phyloP scores from a whole-genome alignment of 1,139 yeast genomes.

The Pneumocystis wakefieldiae region DNA sequence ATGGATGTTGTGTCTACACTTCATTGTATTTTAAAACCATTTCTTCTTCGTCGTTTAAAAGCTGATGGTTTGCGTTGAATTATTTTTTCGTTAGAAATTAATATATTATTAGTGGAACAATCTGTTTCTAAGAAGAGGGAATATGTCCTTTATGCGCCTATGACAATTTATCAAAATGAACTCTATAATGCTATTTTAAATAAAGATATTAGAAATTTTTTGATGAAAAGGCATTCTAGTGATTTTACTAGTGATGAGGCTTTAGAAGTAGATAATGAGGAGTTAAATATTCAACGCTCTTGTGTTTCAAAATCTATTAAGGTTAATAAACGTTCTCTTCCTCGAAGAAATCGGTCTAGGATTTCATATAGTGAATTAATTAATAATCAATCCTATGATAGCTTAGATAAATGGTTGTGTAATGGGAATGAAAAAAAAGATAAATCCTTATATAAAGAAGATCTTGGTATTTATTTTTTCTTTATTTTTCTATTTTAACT shows the following conservation, averaged over 20 bases:
- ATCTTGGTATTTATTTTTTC: background rate
- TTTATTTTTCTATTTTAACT: background rate
- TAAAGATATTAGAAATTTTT: conserved; percentile 25
- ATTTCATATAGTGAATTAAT: background rate
- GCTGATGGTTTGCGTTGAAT: conserved; percentile 25
- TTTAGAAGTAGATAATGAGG: conserved; percentile 1
- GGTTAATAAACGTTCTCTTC: background rate
- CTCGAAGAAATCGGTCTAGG: background rate
- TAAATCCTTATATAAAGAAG: background rate
- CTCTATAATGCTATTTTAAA: conserved; percentile 49
- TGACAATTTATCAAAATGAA: conserved; percentile 46
- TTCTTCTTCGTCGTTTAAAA: conserved; percentile 66
- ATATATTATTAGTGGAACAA: conserved; percentile 35
- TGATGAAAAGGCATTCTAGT: conserved; percentile 16
- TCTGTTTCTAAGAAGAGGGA: conserved; percentile 78
- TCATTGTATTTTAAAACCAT: conserved; percentile 81
- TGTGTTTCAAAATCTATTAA: background rate
- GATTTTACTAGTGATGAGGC: background rate
- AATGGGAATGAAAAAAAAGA: background rate
- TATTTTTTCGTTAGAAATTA: background rate
- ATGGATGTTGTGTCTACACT: conserved; percentile 39
- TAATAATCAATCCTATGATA: background rate
- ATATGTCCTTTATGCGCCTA: conserved; percentile 58
- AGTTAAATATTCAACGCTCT: background rate
- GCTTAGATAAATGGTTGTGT: background rate